Evolutionary conservation across 1,284 basidiomycete species (phyloP).

Genomic region (Trichosporon inkin): DNA sequence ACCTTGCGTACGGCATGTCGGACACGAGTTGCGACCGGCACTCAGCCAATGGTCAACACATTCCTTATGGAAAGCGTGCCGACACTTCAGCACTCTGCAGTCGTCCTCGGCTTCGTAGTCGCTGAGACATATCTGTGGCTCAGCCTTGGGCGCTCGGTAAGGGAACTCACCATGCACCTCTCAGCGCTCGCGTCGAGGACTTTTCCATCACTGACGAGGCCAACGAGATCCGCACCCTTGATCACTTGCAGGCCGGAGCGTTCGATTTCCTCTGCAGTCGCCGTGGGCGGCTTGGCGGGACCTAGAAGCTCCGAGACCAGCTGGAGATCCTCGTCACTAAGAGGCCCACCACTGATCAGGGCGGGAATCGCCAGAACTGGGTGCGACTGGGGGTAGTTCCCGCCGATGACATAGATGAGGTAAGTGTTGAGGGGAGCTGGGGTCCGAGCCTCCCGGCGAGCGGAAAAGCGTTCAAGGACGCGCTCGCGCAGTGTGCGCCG

Average conservation of each 20-base stretch:
- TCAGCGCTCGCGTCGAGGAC: conserved; percentile 73
- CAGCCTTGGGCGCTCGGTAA: neutral
- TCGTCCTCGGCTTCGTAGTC: conserved; percentile 72
- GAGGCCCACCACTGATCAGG: conserved; percentile 56
- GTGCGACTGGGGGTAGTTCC: conserved; percentile 78
- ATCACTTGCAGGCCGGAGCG: conserved; percentile 71
- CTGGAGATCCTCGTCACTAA: conserved; percentile 62
- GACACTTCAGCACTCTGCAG: conserved; percentile 70
- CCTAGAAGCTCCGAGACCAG: conserved; percentile 59
- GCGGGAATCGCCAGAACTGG: conserved; percentile 72
- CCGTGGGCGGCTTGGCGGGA: conserved; percentile 60
- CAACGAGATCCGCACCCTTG: conserved; percentile 56
- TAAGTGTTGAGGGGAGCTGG: conserved; percentile 38
- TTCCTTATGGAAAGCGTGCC: conserved; percentile 75
- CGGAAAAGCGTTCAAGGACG: conserved; percentile 24
- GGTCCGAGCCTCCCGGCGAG: conserved; percentile 14
- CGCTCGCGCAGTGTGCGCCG: conserved; percentile 32
- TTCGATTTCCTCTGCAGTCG: conserved; percentile 72
- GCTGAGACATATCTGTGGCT: conserved; percentile 72
- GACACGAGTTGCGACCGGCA: conserved; percentile 80
- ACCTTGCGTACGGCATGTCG: conserved; percentile 61
- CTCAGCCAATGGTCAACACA: conserved; percentile 84
- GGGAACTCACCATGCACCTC: conserved; percentile 56
- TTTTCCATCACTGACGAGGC: conserved; percentile 59
- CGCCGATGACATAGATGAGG: conserved; percentile 56